Conservation (phyloP, 208 protist genomes). For the Acanthamoeba royreba region DNA sequence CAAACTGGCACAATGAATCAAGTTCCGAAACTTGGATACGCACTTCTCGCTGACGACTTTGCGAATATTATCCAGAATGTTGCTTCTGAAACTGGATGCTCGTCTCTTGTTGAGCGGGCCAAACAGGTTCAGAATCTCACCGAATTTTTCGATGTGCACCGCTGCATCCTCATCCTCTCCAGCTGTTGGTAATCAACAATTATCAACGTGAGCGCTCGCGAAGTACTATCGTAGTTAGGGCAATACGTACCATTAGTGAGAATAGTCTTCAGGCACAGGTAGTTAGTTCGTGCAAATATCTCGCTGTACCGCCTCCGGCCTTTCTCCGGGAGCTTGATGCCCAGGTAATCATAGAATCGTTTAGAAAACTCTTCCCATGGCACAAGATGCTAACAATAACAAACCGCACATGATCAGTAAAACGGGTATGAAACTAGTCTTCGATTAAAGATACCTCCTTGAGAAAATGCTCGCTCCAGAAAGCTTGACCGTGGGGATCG, state of each 20-base stretch:
- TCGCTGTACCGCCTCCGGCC: background rate
- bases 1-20: background rate
- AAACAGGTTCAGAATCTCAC: constrained; percentile 67
- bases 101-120: constrained; percentile 45
- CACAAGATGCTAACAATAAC: background rate
- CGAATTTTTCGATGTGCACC: constrained; percentile 64
- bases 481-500: constrained; percentile 36
- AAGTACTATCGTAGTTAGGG: background rate
- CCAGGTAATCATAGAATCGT: constrained; percentile 19
- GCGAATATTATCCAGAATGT: constrained; percentile 46
- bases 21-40: background rate
- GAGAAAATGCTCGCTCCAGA: constrained; percentile 64
- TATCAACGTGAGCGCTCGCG: background rate
- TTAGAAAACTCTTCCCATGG: constrained; percentile 27
- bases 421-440: background rate
- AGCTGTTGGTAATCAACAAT: background rate
- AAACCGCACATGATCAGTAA: background rate
- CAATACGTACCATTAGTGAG: background rate
- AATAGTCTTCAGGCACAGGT: constrained; percentile 22
- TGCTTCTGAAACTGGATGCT: background rate
- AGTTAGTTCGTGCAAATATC: background rate
- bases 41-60: constrained; percentile 26
- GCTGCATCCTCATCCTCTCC: background rate
- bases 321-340: background rate
- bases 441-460: background rate